phyloP scores from a whole-genome alignment of 176 grass and related monocot species.

The Carex cristatella region DNA sequence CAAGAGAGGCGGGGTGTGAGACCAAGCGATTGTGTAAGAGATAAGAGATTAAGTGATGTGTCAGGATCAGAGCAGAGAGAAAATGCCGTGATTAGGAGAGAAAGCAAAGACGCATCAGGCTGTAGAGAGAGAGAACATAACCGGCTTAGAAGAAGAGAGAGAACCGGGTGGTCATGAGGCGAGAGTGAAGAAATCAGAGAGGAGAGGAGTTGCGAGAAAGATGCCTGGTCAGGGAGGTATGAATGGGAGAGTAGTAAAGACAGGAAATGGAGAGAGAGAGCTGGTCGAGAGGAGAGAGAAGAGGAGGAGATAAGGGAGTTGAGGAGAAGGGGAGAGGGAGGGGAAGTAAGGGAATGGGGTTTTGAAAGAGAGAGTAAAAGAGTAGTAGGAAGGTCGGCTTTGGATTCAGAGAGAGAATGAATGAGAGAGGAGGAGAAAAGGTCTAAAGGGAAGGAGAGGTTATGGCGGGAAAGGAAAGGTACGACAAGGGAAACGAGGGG shows the following conservation, averaged over 20 bases:
- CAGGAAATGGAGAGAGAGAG: conserved; percentile 59
- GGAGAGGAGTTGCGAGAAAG: conserved; percentile 71
- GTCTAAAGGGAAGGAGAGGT: conserved; percentile 89
- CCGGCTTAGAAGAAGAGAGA: conserved; percentile 48
- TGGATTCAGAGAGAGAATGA: conserved; percentile 57
- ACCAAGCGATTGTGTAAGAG: conserved; percentile 78
- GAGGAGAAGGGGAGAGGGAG: conserved; percentile 75
- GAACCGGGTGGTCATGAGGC: conserved; percentile 60
- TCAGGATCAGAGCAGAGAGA: conserved; percentile 61
- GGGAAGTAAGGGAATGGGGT: conserved; percentile 46
- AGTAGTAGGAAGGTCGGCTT: conserved; percentile 48
- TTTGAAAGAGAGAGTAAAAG: conserved; percentile 46
- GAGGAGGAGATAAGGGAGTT: conserved; percentile 81
- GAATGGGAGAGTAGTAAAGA: conserved; percentile 53
- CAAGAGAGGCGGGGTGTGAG: conserved; percentile 80
- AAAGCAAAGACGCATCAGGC: conserved; percentile 75
- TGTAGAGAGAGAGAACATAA: conserved; percentile 58
- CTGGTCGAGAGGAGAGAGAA: conserved; percentile 59
- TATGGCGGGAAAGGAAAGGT: conserved; percentile 76
- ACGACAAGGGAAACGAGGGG: conserved; percentile 61
- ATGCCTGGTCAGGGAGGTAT: conserved; percentile 73
- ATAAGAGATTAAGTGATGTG: conserved; percentile 55
- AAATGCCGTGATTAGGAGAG: conserved; percentile 81
- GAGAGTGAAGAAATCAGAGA: conserved; percentile 80
- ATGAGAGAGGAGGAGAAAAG: conserved; percentile 78